These are phyloP conservation scores for Cladosporium oxysporum DNA, from an alignment of 2,329 filamentous ascomycete species.

Conservation along the genomic window DNA sequence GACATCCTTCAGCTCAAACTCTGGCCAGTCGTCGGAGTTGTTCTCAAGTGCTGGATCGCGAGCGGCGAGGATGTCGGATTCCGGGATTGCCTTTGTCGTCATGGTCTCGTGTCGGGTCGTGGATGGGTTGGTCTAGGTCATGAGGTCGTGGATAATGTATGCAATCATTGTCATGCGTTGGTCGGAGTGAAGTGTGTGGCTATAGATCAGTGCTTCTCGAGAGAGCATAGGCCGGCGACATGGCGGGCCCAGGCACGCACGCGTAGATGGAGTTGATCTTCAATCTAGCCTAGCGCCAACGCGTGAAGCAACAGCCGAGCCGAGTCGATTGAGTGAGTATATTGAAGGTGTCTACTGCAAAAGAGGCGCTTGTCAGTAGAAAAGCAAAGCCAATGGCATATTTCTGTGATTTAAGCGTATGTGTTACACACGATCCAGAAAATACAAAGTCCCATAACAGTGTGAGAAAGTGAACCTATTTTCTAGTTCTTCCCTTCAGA, in stretches of 20 bases:
- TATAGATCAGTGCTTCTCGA: neutral
- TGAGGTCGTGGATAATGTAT: constrained; percentile 9
- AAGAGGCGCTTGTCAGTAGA: no score
- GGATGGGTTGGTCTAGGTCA: neutral
- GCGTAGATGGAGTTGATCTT: neutral
- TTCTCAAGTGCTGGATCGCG: constrained; percentile 41
- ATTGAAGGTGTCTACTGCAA: neutral
- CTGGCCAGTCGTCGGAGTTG: constrained; percentile 57
- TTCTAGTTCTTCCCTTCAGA: neutral
- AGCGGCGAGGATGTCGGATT: constrained; percentile 44
- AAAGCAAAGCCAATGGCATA: neutral
- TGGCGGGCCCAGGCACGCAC: constrained; percentile 7
- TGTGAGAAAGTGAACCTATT: neutral
- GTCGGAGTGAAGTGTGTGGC: neutral
- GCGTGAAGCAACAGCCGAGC: constrained; percentile 11
- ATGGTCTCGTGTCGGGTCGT: constrained; percentile 27
- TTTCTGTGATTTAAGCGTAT: neutral
- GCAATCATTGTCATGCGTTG: neutral
- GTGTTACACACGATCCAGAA: no score
- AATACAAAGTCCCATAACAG: neutral
- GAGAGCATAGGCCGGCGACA: constrained; percentile 1
- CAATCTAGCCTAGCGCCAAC: neutral
- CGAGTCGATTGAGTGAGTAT: neutral
- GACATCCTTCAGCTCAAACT: constrained; percentile 63
- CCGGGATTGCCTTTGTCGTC: constrained; percentile 31